Evolutionary conservation across 768 basidiomycete genomes (phyloP).

Genomic region (Holtermannia corniformis): DNA sequence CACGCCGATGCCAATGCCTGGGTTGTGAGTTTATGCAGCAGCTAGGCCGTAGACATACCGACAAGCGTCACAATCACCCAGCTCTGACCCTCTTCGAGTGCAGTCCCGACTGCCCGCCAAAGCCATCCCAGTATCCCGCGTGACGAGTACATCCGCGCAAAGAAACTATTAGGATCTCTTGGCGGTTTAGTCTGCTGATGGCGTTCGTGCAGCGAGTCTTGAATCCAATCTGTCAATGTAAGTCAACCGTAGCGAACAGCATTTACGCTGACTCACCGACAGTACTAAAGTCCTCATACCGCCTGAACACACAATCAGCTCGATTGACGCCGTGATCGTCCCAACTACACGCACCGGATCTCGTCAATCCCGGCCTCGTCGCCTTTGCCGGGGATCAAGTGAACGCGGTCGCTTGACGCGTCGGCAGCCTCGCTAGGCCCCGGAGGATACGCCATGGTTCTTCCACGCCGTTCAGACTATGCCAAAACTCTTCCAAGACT

Average conservation of each 20-base stretch:
- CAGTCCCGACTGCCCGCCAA: slow-evolving; percentile 54
- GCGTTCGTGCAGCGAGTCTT: slow-evolving; percentile 83
- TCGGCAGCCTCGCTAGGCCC: background rate
- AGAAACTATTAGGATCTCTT: slow-evolving; percentile 42
- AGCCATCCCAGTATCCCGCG: slow-evolving; percentile 41
- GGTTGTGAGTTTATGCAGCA: background rate
- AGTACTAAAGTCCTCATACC: slow-evolving; percentile 90
- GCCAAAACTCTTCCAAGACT: background rate
- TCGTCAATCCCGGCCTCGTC: slow-evolving; percentile 23
- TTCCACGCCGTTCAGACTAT: background rate
- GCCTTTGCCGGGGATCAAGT: slow-evolving; percentile 18
- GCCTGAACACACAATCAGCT: slow-evolving; percentile 45
- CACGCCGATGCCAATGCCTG: slow-evolving; percentile 81
- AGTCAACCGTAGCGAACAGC: slow-evolving; percentile 2
- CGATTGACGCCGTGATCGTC: background rate
- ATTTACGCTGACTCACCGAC: slow-evolving; percentile 55
- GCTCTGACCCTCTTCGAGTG: slow-evolving; percentile 65
- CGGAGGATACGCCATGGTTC: slow-evolving; percentile 25
- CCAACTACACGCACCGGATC: slow-evolving; percentile 12
- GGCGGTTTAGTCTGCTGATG: slow-evolving; percentile 51
- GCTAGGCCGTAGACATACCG: slow-evolving; percentile 51
- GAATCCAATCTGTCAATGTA: slow-evolving; percentile 72
- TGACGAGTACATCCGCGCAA: slow-evolving; percentile 29
- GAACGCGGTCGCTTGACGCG: slow-evolving; percentile 11
- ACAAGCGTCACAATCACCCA: slow-evolving; percentile 88